phyloP scores from a whole-genome alignment of 345 rosid species.

The Lepidium aucheri region DNA sequence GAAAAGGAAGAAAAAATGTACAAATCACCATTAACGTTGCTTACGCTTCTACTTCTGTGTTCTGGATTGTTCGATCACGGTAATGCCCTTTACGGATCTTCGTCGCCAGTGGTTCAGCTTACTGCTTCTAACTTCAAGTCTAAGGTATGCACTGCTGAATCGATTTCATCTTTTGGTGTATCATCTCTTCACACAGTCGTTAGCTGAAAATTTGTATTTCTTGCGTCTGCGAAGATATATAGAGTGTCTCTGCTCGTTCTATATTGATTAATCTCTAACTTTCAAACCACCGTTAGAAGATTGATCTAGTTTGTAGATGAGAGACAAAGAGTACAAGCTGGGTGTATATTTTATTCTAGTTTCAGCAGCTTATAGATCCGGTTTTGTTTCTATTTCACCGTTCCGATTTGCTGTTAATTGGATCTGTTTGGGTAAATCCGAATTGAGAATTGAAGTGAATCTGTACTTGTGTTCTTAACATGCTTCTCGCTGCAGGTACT shows the following conservation, averaged over 20 bases:
- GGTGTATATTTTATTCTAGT: neutral
- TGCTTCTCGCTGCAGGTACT: constrained; percentile 45
- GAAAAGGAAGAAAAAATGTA: constrained; percentile 29
- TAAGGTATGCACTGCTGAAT: constrained; percentile 44
- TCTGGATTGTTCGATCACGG: constrained; percentile 24
- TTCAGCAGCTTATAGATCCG: constrained; percentile 7
- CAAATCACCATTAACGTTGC: constrained; percentile 28
- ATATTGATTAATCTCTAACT: neutral
- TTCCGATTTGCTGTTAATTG: neutral
- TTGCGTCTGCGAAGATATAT: neutral
- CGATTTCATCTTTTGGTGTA: constrained; percentile 1
- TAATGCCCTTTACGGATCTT: constrained; percentile 77
- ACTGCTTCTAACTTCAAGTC: constrained; percentile 94
- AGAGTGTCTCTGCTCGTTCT: neutral
- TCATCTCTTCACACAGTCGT: neutral
- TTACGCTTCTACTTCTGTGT: constrained; percentile 19
- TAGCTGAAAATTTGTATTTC: neutral
- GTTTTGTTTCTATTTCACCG: neutral
- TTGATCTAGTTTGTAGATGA: constrained; percentile 5
- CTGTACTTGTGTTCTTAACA: neutral
- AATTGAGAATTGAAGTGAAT: neutral
- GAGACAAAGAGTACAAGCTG: neutral
- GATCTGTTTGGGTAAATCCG: neutral
- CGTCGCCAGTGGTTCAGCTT: constrained; percentile 94
- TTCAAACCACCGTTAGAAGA: neutral